Base-by-base conservation (phyloP, 2,329 filamentous ascomycete genomes). In the Curvularia sp. region DNA sequence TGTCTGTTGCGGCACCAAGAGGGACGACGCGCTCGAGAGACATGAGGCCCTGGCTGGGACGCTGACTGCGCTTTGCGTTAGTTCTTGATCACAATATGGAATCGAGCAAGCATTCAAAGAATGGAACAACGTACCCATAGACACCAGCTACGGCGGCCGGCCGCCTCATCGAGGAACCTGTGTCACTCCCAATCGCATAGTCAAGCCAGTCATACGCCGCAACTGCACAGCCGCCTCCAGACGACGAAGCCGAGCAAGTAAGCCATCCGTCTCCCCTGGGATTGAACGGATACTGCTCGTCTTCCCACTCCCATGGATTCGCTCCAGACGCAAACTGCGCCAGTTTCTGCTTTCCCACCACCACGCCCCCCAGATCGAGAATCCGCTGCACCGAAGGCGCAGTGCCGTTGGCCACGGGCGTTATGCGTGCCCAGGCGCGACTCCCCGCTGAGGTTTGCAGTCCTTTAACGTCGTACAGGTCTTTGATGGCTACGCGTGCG, bases 301-400 rank as follows among this genome's bases (percentile, higher is more conserved):
- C 69, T 43, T 69, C 62, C 67, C 67, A 71, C 22, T 69, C 65
- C 67, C 66, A 70, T 4, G 66, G 69, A 46, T 71, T 68, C 0
- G 67, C 68, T 7, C 67, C 66, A 30, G 62, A 67, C 5, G 79
- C 80, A 49, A 86, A 80, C 60, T 84, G 82, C 1, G 80, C 77
- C 2, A 80, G 79, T 62, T 83, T 85, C 22, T 82, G 83, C 73
- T 85, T 86, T 3, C 84, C 84, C 0, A 86, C 75, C 10, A 86
- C 68, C 8, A 85, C 73, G 44, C 65, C 70, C 13, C 69, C 69
- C 7, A 70, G 64, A 24, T 68, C 60, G 9, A 72, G 38, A 28
- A 72, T 67, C n/a, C 61, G 67, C 49, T 72, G 66, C 10, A 73
- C 56, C 2, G 68, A 62, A 20, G 67, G 61, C 10, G 70, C 68